Base-by-base conservation (phyloP, 306 rosid species). In the Trifolium fragiferum region DNA sequence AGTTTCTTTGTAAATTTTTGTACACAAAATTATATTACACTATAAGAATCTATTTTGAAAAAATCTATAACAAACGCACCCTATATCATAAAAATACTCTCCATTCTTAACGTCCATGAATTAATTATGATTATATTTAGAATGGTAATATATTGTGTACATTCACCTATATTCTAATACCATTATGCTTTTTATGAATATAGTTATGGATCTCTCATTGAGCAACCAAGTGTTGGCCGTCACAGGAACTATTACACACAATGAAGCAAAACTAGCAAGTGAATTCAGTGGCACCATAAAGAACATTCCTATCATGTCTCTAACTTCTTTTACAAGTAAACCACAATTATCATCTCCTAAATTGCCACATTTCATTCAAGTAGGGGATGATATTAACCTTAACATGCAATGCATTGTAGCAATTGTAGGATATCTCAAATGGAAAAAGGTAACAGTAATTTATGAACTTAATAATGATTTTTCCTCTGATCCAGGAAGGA, bases 391-490 rank as follows among this genome's bases (percentile, higher is more conserved):
- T 57, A 71, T 80, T 33, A 70, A 12, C 53, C 54, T 75, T 64
- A 87, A 74, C 66, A 75, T 78, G 65, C 73, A 83, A 44, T 90
- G 93, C 79, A 57, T 90, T 30, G 84, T 84, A 23, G 86, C 86
- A 63, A 53, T 88, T 66, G 87, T 89, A 12, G 87, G 78, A 16
- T 68, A 72, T 66, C 87, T 81, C 66, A 51, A 47, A 20, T 90
- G 90, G 89, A 78, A 13, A 70, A 82, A 87, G 74, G 93, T 90
- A 44, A 76, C 86, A 3, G 38, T 57, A 23, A 66, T 87, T 76
- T 81, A 85, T 46, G 84, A 87, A 77, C 68, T 64, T 38, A 73
- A 50, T n/a, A 74, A 27, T 7, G 73, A 25, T 0, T 66, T 85
- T 68, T 54, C 81, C 32, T 44, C 65, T 41, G 59, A 75, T 75